Percentiles rank a stretch among this genome's conserved stretches.
Evolutionary conservation across 345 rosid genomes (phyloP).

Genomic region (sweet orange (Citrus sinensis)): DVS_A1.0 CM039164.1:24285001-24285500

Average conservation of each 20-base stretch:
- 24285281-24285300: no score
- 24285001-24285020: no score
- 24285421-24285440: neutral
- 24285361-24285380: neutral
- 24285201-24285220: neutral
- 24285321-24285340: no score
- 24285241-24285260: neutral
- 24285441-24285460: neutral
- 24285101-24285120: slow-evolving; percentile 79
- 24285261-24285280: no score
- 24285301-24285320: no score
- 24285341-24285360: neutral
- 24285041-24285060: no score
- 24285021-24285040: no score
- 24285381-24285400: neutral
- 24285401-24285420: neutral
- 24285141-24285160: slow-evolving; percentile 54
- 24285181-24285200: neutral
- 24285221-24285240: neutral
- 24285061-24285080: no score
- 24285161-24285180: slow-evolving; percentile 24
- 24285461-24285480: neutral
- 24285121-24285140: slow-evolving; percentile 41
- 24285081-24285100: slow-evolving; percentile 33
- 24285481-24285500: neutral